Evolutionary conservation across 257 asterid species (phyloP), one percentile per base, ranked within the genome.

Genomic region (Avicennia marina): DNA sequence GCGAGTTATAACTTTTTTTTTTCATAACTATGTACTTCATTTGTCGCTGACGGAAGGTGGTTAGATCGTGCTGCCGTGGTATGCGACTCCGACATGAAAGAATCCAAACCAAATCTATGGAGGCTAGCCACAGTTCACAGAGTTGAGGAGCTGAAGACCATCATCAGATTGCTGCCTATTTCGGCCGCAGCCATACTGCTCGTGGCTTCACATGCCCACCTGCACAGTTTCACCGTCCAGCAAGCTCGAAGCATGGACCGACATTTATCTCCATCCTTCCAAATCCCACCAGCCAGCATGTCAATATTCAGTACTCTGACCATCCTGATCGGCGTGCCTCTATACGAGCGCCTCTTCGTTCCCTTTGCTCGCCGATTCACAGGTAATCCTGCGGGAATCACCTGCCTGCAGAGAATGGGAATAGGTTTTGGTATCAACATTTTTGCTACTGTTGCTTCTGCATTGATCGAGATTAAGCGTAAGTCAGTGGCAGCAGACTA

Each of bases 181-280:
- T 90, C 90, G 96, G 66, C 76, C 0, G 79, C 96, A 21, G 76
- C 86, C 18, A 82, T 90, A 56, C 55, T 84, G 7, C 76, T 61
- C 15, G 75, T 75, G 6, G 79, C 95, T 16, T 79, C 88, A 6
- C 72, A 78, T 13, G 72, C 95, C 53, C 95, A 87, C 24, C 56
- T 81, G 0, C 15, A 58, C 24, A 87, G 86, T 59, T 82, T 90
- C 77, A 81, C 94, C 3, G 75, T 87, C 71, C 79, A 73, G 40
- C 96, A 90, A 69, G 94, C 96, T 3, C 82, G 86, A 8, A 75
- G 75, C 65, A 87, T 87, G 96, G 69, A 87, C 57, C 79, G 96
- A 8, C 87, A 76, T 38, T 13, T 90, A 0, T 70, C 94, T 0
- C 75, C 57, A 2, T 69, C 76, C 5, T 87, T 84, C 50, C 69